phyloP scores from a whole-genome alignment of 108 stramenopile species.

The Cyclotella baltica region DNA sequence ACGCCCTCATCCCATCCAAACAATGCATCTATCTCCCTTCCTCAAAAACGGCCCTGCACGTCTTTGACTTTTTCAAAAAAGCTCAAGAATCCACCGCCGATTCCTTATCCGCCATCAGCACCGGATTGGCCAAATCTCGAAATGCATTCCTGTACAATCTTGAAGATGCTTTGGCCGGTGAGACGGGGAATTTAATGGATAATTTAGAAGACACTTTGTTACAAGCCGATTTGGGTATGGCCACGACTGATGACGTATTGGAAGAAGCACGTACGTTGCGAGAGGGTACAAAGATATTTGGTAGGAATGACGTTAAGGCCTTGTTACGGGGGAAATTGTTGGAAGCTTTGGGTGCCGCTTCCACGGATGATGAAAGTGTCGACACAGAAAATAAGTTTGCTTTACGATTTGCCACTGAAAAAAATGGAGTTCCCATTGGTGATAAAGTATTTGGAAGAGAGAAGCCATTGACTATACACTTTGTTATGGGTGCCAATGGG shows the following conservation, averaged over 20 bases:
- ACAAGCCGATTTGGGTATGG: constrained; percentile 84
- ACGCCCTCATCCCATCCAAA: not conserved
- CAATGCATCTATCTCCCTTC: not conserved
- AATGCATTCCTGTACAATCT: constrained; percentile 73
- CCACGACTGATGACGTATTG: constrained; percentile 80
- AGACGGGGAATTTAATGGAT: constrained; percentile 60
- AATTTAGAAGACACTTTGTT: constrained; percentile 77
- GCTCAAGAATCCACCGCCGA: constrained; percentile 69
- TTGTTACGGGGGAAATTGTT: constrained; percentile 82
- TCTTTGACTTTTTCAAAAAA: constrained; percentile 89
- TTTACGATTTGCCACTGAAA: constrained; percentile 62
- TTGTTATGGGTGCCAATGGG: constrained; percentile 88
- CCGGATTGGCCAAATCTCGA: constrained; percentile 79
- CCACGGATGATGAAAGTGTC: not conserved
- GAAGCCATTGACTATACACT: constrained; percentile 72
- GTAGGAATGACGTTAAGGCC: constrained; percentile 76
- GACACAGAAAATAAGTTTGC: constrained; percentile 46
- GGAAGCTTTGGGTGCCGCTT: constrained; percentile 65
- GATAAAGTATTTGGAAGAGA: not conserved
- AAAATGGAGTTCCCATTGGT: constrained; percentile 21
- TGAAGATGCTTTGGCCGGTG: constrained; percentile 64
- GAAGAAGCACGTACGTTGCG: constrained; percentile 73
- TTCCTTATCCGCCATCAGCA: constrained; percentile 73
- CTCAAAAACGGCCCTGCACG: constrained; percentile 57
- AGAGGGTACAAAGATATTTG: constrained; percentile 55